Percentiles rank a stretch among this genome's conserved stretches.
phyloP scores from a whole-genome alignment of 805 yeast genomes.

The Myxozyma neglecta region DNA sequence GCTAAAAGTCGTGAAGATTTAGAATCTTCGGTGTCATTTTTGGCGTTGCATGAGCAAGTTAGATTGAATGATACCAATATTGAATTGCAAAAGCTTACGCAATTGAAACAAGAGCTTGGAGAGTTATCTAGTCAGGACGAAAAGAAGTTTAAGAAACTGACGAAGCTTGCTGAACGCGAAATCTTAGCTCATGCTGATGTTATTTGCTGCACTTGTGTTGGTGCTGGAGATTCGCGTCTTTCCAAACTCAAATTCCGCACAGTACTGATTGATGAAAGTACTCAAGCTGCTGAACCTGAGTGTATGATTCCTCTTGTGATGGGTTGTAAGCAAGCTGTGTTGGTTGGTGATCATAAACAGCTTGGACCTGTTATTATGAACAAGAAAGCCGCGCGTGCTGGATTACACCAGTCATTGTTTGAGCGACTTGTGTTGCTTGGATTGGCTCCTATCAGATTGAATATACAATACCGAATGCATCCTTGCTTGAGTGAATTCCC shows the following conservation, averaged over 20 bases:
- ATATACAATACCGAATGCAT: conserved; percentile 94
- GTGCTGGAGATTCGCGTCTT: conserved; percentile 79
- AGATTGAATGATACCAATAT: conserved; percentile 43
- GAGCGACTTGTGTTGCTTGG: conserved; percentile 82
- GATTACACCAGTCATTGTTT: conserved; percentile 80
- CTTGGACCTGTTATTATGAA: conserved; percentile 88
- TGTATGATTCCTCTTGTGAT: conserved; percentile 82
- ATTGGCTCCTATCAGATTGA: conserved; percentile 79
- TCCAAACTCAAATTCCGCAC: conserved; percentile 60
- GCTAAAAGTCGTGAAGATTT: conserved; percentile 82
- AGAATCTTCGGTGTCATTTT: conserved; percentile 59
- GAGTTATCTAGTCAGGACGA: conserved; percentile 62
- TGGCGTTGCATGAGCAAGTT: conserved; percentile 59
- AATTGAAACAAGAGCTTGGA: conserved; percentile 63
- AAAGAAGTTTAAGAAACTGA: conserved; percentile 45
- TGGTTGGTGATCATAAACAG: conserved; percentile 96
- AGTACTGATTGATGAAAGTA: conserved; percentile 86
- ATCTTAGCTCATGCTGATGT: conserved; percentile 65
- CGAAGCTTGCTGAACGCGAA: conserved; percentile 51
- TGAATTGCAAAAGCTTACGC: conserved; percentile 58
- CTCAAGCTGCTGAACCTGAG: conserved; percentile 94
- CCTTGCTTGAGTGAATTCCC: conserved; percentile 86
- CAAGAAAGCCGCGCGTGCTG: conserved; percentile 79
- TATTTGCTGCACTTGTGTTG: conserved; percentile 88
- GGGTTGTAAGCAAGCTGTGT: conserved; percentile 84